Base-by-base conservation (phyloP, 2,329 filamentous ascomycete genomes). In the Pestalotiopsis sp. region DNA sequence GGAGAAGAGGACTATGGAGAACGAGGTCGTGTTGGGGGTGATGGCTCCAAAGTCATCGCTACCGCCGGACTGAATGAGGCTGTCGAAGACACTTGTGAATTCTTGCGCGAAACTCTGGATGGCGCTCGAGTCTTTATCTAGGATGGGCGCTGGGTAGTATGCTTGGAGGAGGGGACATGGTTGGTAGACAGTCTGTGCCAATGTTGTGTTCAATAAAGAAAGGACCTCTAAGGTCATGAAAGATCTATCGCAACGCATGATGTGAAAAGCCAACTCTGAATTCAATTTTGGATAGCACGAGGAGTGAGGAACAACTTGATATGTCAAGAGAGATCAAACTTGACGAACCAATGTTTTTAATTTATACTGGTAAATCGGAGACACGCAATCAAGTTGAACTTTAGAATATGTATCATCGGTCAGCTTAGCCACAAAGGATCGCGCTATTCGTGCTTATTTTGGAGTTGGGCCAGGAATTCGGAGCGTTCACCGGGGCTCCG, bases 1-100 rank as follows among this genome's bases (percentile, higher is more conserved):
- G 1, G 70, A 71, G 49, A 76, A 76, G 59, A 75, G 64, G 2
- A 76, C 71, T n/a, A 76, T 71, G 0, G 74, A 75, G 66, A 76
- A 76, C 9, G 73, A 75, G 3, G 74, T 76, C 1, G 73, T 75
- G 65, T 75, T 75, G 1, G 74, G 64, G 2, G 69, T 73, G 61
- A 76, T 73, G n/a, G 59, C 41, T 23, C 75, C 74, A 39, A 72
- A 76, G 52, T 71, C 69, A 7, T 73, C 68, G 49, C 70, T 71
- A 20, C 68, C 69, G 23, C 74, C 69, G 4, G 66, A 64, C 17
- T 67, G 27, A 14, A 75, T 66, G 7, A 76, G 69, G 5, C 70
- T 36, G 39, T 74, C 69, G 61, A 76, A 76, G 1, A 71, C 36
- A 9, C 45, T 52, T 1, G 71, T 70, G 23, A 76, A 73, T 3